These are phyloP conservation scores for Phoma sp. DNA, from an alignment of 2,329 filamentous ascomycete species.

Conservation along the genomic window DNA sequence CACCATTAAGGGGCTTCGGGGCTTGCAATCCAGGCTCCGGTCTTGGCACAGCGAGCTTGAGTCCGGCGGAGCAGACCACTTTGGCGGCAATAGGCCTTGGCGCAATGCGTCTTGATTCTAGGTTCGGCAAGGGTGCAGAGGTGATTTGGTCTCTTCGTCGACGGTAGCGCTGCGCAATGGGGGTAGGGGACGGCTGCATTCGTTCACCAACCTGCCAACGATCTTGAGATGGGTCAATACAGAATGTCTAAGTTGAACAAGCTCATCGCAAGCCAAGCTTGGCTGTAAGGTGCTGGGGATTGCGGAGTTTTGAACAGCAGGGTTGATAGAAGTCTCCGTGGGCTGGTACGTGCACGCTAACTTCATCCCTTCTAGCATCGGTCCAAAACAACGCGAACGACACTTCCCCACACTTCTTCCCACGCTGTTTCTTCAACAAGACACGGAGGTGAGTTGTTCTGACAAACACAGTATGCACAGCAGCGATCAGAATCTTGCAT, in stretches of 20 bases:
- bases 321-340: neutral
- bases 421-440: neutral
- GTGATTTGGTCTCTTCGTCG: neutral
- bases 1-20: slow-evolving; percentile 9
- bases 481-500: neutral
- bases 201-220: neutral
- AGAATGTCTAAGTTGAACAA: neutral
- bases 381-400: neutral
- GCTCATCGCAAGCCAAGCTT: slow-evolving; percentile 2
- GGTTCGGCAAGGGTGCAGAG: neutral
- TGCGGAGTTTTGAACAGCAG: neutral
- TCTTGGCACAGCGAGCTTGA: slow-evolving; percentile 5
- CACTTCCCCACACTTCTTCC: neutral
- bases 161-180: neutral
- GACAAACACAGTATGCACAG: neutral
- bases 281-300: neutral
- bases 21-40: neutral
- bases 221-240: neutral
- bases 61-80: neutral
- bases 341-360: slow-evolving; percentile 1
- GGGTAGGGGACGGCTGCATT: neutral
- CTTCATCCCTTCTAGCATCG: neutral
- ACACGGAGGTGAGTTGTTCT: neutral
- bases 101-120: neutral
- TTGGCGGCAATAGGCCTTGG: slow-evolving; percentile 1